phyloP scores from a whole-genome alignment of 1,284 basidiomycete species.

The Vanrija pseudolonga region DNA sequence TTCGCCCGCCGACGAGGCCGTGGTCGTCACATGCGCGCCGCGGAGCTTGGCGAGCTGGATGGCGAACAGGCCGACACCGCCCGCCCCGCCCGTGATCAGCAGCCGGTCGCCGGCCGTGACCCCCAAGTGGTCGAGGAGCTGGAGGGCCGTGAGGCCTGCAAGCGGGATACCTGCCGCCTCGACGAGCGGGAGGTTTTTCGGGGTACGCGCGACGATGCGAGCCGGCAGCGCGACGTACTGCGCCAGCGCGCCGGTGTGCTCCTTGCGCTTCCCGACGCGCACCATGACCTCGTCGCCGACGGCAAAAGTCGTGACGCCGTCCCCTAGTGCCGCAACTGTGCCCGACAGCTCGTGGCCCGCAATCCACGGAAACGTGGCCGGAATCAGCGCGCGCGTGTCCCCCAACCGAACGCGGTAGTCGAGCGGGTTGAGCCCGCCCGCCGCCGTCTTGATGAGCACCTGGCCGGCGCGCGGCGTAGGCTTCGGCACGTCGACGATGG shows the following conservation, averaged over 20 bases:
- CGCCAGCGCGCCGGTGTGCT: constrained; percentile 39
- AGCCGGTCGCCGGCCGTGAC: constrained; percentile 24
- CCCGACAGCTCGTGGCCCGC: constrained; percentile 49
- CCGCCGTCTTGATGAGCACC: too few relatives aligned
- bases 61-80: constrained; percentile 52
- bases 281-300: constrained; percentile 54
- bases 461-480: too few relatives aligned
- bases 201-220: constrained; percentile 13
- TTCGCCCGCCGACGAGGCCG: constrained; percentile 49
- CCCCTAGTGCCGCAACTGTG: constrained; percentile 45
- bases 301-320: constrained; percentile 3
- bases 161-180: constrained; percentile 22
- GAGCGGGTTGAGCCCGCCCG: too few relatives aligned
- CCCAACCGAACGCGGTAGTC: too few relatives aligned
- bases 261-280: constrained; percentile 50
- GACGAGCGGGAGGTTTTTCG: constrained; percentile 6
- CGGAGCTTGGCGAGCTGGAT: constrained; percentile 52
- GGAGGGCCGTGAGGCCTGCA: constrained; percentile 18
- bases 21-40: constrained; percentile 52
- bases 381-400: too few relatives aligned
- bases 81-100: constrained; percentile 52
- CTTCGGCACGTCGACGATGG: too few relatives aligned
- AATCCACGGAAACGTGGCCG: constrained; percentile 3
- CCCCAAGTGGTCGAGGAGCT: constrained; percentile 15
- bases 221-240: constrained; percentile 43